A percentile compares a stretch with the other conserved stretches of the same genome.
phyloP scores from a whole-genome alignment of 2,329 filamentous ascomycete species.

The Penicillium sp. region DNA sequence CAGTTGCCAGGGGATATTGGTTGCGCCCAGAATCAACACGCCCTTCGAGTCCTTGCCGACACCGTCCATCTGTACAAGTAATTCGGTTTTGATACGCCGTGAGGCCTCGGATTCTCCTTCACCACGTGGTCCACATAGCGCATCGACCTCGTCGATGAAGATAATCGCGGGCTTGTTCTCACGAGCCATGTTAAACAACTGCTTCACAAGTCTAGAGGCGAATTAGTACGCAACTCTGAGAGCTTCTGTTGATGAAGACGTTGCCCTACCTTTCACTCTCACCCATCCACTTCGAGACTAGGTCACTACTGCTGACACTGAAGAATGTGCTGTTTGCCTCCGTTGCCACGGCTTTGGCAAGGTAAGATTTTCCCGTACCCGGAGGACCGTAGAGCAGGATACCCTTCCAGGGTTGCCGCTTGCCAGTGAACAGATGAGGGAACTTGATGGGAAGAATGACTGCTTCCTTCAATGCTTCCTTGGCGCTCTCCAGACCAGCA shows the following conservation, averaged over 20 bases:
- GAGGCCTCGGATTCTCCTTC: constrained; percentile 98
- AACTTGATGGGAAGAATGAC: constrained; percentile 98
- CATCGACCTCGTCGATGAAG: constrained; percentile 98
- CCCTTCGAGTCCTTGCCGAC: constrained; percentile 94
- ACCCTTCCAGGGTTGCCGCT: constrained; percentile 96
- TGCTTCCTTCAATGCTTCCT: constrained; percentile 96
- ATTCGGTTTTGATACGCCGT: constrained; percentile 95
- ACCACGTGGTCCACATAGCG: constrained; percentile 84
- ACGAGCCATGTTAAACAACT: constrained; percentile 94
- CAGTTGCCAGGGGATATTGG: constrained; percentile 98
- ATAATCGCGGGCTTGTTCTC: constrained; percentile 98
- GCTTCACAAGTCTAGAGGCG: constrained; percentile 74
- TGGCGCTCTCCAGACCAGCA: constrained; percentile 86
- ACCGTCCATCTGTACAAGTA: constrained; percentile 98
- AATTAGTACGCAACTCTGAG: constrained; percentile 9
- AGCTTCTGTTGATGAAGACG: not conserved
- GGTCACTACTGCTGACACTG: constrained; percentile 92
- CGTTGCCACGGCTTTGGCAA: constrained; percentile 95
- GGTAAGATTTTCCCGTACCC: constrained; percentile 94
- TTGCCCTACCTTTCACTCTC: constrained; percentile 81
- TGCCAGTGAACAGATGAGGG: constrained; percentile 91
- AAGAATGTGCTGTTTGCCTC: constrained; percentile 99
- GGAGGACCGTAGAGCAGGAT: constrained; percentile 95
- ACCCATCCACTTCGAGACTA: constrained; percentile 99
- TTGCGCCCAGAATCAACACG: constrained; percentile 90